Evolutionary conservation across 2,329 filamentous ascomycete genomes (phyloP), one percentile per base, ranked within the genome.

Genomic region (Rasamsonia emersonii): DNA sequence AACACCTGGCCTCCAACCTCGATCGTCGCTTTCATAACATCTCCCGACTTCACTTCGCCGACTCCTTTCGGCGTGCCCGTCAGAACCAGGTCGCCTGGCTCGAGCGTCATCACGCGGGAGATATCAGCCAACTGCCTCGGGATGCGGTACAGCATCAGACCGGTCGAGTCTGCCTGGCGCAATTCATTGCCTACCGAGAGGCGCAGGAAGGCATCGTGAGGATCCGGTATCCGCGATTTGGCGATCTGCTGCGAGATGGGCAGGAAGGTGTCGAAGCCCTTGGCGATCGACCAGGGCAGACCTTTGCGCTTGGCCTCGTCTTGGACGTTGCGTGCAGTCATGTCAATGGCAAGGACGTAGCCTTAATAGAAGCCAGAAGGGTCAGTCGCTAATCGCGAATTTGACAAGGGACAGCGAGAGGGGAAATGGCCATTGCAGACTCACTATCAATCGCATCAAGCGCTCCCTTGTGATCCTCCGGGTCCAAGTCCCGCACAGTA

Each of bases 41-140:
- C 88, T 2, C 91, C 91, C 1, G 83, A 77, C 38, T 78, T 75
- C 2, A 94, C 86, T 13, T 79, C 71, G 1, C 91, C 91, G 2
- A 98, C 91, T 9, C 91, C 91, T 65, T 95, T 95, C 30, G 91
- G 91, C 30, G 91, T 98, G 11, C 91, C 91, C n/a, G 91, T 98
- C 47, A 98, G 65, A 29, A 98, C 77, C 51, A 98, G 79, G 59
- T 98, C 91, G 29, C 89, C 91, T 51, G 82, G 76, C 61, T 93
- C 81, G 37, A 98, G 69, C 6, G 86, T 86, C 86, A 96, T 95
- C 36, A 96, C 88, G 56, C 80, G 80, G 44, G 85, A 91, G 54
- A 98, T 93, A 64, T 95, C 86, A 50, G 81, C 83, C 52, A 98
- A 60, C 42, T 93, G 78, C 46, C 84, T 71, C 14, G 89, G 88